Evolutionary conservation across 768 basidiomycete genomes (phyloP), one percentile per base, ranked within the genome.

Genomic region (Rubroboletus pulcherrimus): DNA sequence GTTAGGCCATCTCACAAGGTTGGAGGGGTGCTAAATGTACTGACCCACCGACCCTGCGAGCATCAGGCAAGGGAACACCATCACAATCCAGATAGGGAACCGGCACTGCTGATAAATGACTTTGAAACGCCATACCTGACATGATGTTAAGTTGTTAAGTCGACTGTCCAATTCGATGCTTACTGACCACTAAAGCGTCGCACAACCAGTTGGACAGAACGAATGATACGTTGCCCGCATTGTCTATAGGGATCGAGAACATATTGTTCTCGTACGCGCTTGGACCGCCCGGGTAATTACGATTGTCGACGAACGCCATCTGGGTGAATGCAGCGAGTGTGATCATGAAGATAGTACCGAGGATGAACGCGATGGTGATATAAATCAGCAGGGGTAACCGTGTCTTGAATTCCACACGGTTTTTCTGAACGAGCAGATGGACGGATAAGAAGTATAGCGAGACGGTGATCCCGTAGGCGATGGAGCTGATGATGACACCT

Each of bases 241-340:
- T 24, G 24, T 24, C 24, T 24, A 24, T 24, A 24, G 24, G 24
- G 24, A 24, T 24, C 24, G 24, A 24, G 24, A 24, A 24, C 24
- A 24, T 24, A 24, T 24, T 14, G 7, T 56, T 49, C 24, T 62
- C 62, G 39, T 53, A 74, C 8, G 55, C 62, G 11, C 40, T 63
- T 7, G 73, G 71, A 17, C 73, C 73, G 1, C 69, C 70, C 0
- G 68, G 67, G 29, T 63, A 73, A 41, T 71, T 60, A 9, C 73
- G 65, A 42, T 65, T 45, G 45, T 74, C 66, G 42, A 74, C 64
- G 46, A 71, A 73, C 0, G 62, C 55, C 50, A 69, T 56, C 31
- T 70, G 68, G 0, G 61, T 61, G 38, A 71, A 64, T 19, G 63
- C 51, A 2, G 65, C 53, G 15, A 61, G 54, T 11, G 56, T 34